Percentiles rank a stretch among this genome's conserved stretches.
These are phyloP conservation scores for Candida takata DNA, from an alignment of 805 yeast genomes.

Conservation along the genomic window DNA sequence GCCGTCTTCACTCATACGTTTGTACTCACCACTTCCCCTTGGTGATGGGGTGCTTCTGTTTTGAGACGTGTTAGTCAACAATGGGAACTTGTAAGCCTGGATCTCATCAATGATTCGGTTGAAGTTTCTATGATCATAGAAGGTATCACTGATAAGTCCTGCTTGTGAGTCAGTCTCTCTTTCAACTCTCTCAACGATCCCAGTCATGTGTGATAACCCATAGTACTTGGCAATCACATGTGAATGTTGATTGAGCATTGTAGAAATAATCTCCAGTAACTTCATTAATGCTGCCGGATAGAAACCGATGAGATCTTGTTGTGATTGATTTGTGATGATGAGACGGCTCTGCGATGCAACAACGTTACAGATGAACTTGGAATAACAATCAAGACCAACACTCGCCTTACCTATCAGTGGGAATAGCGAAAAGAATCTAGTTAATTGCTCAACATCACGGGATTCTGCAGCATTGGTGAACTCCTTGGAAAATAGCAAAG, in stretches of 20 bases:
- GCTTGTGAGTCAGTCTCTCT: conserved; percentile 90
- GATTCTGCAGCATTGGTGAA: conserved; percentile 65
- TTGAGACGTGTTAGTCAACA: conserved; percentile 11
- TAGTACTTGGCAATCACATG: conserved; percentile 70
- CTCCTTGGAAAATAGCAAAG: conserved; percentile 46
- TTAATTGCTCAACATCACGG: conserved; percentile 61
- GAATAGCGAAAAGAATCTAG: conserved; percentile 76
- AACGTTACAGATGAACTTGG: conserved; percentile 79
- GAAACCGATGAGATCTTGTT: conserved; percentile 38
- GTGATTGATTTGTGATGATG: conserved; percentile 43
- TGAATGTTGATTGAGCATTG: conserved; percentile 80
- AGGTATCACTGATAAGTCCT: conserved; percentile 80
- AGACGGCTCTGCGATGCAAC: conserved; percentile 72
- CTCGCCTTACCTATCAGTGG: conserved; percentile 74
- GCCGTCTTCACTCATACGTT: conserved; percentile 29
- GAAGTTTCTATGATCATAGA: conserved; percentile 64
- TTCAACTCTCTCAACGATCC: conserved; percentile 69
- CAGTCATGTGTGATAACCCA: conserved; percentile 52
- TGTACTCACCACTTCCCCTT: conserved; percentile 23
- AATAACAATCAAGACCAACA: conserved; percentile 72
- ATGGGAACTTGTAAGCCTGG: conserved; percentile 46
- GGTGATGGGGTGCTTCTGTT: conserved; percentile 16
- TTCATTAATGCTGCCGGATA: conserved; percentile 57
- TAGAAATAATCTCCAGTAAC: conserved; percentile 77
- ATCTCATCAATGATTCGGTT: conserved; percentile 50